A percentile compares a stretch with the other conserved stretches of the same genome.
These are phyloP conservation scores for Ailanthus altissimus DNA, from an alignment of 345 rosid genomes.

Conservation along the genomic window DNA sequence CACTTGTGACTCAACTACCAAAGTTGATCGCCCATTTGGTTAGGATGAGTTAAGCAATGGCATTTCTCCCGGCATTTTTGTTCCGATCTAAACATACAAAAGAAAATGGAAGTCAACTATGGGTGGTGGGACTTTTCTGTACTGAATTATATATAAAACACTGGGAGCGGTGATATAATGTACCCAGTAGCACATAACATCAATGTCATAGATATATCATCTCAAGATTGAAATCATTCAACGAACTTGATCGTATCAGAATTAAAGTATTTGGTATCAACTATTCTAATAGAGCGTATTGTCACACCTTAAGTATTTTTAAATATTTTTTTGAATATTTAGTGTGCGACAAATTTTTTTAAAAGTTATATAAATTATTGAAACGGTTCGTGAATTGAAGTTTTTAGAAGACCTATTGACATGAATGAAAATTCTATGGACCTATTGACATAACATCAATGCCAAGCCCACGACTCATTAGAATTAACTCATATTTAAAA, in stretches of 20 bases:
- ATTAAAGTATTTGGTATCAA: background rate
- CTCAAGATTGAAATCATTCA: background rate
- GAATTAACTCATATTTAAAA: too few relatives aligned
- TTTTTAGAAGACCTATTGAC: too few relatives aligned
- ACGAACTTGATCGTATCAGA: background rate
- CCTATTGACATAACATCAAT: too few relatives aligned
- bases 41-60: background rate
- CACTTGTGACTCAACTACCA: background rate
- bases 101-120: background rate
- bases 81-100: background rate
- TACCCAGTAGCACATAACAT: background rate
- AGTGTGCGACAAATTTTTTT: too few relatives aligned
- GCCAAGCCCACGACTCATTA: too few relatives aligned
- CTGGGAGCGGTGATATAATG: background rate
- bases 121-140: background rate
- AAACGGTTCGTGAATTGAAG: too few relatives aligned
- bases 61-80: background rate
- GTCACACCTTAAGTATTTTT: too few relatives aligned
- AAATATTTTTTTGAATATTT: too few relatives aligned
- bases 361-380: too few relatives aligned
- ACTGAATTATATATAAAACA: background rate
- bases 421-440: too few relatives aligned
- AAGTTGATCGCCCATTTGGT: background rate
- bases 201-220: background rate
- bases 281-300: too few relatives aligned